Evolutionary conservation across 1,284 basidiomycete genomes (phyloP), one percentile per base, ranked within the genome.

Genomic region (Crepidotus sp.): DNA sequence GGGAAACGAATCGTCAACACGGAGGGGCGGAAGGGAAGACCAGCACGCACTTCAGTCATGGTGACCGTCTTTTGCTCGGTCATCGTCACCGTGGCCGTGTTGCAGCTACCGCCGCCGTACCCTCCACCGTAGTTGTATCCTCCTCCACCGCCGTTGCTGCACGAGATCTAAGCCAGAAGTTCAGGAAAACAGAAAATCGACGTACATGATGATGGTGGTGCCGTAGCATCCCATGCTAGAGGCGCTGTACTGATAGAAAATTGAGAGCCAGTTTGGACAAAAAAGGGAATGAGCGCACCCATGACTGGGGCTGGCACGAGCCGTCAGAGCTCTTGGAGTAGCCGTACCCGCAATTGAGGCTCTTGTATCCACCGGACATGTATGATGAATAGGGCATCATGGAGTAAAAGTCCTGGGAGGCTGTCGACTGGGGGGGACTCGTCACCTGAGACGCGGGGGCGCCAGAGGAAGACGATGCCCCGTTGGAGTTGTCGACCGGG

Each of bases 301-400:
- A 83, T 42, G 71, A 69, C 59, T 73, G 58, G 17, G 65, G 54
- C 22, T 61, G 48, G 59, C 80, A 83, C 35, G 63, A 69, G 22
- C 77, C 77, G 58, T 80, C 72, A 19, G 59, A 64, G 39, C 55
- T 59, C 63, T 80, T 80, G 40, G 62, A 54, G 54, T 76, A 77
- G 18, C 80, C 80, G 57, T 83, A 83, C 42, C 80, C 80, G 58
- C 80, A 83, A 51, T 71, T 61, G 61, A 83, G 62, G 59, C 68
- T 73, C 58, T 67, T 67, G 61, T 82, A 83, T 26, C 79, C 80
- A 43, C 79, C 80, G 30, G 57, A 55, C 61, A 63, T 65, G 64
- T 79, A 80, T 24, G 70, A 68, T 8, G 70, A 67, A 54, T 81
- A 81, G 17, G 74, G 71, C 76, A 77, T 76, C 49, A 55, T 52